These are phyloP conservation scores for Schizothecium vesticola DNA, from an alignment of 495 filamentous ascomycete genomes.

Conservation along the genomic window DNA sequence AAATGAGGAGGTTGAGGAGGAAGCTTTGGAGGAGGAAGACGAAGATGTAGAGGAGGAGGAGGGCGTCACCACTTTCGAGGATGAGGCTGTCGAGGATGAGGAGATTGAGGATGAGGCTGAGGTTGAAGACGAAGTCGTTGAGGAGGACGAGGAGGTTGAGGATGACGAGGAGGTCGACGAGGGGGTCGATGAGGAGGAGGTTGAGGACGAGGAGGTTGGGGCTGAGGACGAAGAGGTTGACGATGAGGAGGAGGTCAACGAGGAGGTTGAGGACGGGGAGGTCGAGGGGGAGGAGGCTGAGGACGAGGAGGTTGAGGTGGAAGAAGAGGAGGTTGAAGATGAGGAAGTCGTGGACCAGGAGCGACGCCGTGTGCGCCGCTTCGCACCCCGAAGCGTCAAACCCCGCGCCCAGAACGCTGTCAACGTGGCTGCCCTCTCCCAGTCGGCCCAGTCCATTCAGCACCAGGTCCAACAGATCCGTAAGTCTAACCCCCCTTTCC, in stretches of 20 bases:
- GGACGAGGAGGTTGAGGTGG: background rate
- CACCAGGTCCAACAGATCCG: slow-evolving; percentile 13
- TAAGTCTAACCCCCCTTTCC: background rate
- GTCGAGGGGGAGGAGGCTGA: background rate
- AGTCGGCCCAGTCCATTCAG: slow-evolving; percentile 10
- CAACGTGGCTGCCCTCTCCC: background rate
- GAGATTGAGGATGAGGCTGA: background rate
- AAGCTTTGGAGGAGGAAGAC: too few species aligned
- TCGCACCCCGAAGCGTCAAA: background rate
- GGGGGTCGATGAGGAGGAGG: background rate
- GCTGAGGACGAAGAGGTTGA: background rate
- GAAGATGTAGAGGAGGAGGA: background rate
- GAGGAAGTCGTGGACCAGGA: background rate
- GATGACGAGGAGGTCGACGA: background rate
- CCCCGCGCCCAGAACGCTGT: background rate
- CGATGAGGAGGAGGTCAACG: background rate
- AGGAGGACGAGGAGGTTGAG: background rate
- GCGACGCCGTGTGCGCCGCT: background rate
- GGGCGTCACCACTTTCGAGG: too few species aligned
- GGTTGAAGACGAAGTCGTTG: background rate
- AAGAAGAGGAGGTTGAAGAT: background rate
- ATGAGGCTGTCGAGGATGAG: background rate
- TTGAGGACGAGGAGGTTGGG: background rate
- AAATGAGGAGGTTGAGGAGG: background rate
- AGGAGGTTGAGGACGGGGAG: background rate